Evolutionary conservation across 352 stramenopile genomes (phyloP), one percentile per base, ranked within the genome.

Genomic region (Thraustotheca clavata): DNA sequence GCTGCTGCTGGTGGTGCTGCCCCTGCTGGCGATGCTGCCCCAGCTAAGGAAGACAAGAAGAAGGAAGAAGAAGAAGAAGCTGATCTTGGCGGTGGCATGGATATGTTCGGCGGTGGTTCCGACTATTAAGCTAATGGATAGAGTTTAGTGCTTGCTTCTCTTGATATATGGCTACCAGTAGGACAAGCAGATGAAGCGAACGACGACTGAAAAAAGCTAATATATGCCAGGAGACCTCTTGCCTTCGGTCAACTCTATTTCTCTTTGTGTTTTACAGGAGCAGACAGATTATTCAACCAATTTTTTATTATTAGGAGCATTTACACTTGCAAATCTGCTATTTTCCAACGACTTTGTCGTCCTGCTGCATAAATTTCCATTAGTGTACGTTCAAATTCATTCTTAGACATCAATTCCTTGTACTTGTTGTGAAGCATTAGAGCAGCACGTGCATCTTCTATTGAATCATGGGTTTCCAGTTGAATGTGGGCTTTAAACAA

Each of bases 391-490:
- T 68, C 60, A 38, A 68, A 68, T n/a, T 68, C 54, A n/a, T 52
- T 35, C n/a, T 5, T 46, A 12, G 71, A 68, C 59, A 88, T 83
- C 66, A 92, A 76, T 46, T 75, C 67, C 27, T 83, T 20, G 27
- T 88, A 87, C 43, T 90, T 94, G 34, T 77, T 75, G 65, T 93
- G 95, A 5, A 96, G 66, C 32, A 86, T 73, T 57, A 91, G 72
- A 9, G 88, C 86, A 46, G 86, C 84, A 31, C 71, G 78, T 0
- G 88, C 85, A 74, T 97, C 90, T 71, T 97, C 87, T 39, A 96
- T 87, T 40, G 83, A 95, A 67, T 97, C 90, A 69, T 97, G 90
- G 31, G 84, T 88, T 67, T 94, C 83, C 66, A 84, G 76, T 73
- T 97, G 88, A 67, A 97, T 96, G 62, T 94, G 81, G 40, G 78